A percentile compares a stretch with the other conserved stretches of the same genome.
phyloP scores from a whole-genome alignment of 306 rosid species.

The Vigna angularis region DNA sequence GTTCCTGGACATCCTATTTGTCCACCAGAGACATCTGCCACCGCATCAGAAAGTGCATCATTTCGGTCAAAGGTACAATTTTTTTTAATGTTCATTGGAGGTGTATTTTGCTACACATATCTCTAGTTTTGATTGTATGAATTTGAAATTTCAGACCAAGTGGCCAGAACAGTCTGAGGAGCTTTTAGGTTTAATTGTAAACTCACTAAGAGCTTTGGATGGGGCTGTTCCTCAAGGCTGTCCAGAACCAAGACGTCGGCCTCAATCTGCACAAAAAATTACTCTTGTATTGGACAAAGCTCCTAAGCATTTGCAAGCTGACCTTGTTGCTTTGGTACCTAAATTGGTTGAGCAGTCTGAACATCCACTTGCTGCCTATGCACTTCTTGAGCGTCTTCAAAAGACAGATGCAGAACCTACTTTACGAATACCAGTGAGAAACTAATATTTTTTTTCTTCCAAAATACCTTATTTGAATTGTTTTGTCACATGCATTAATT shows the following conservation, averaged over 20 bases:
- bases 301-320: constrained; percentile 93
- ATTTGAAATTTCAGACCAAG: constrained; percentile 72
- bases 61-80: constrained; percentile 76
- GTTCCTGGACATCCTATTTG: constrained; percentile 68
- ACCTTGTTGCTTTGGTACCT: constrained; percentile 87
- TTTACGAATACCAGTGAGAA: constrained; percentile 84
- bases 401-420: constrained; percentile 94
- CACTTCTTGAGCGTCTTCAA: constrained; percentile 89
- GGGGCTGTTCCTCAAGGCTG: constrained; percentile 97
- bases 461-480: constrained; percentile 38
- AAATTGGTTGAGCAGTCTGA: constrained; percentile 97
- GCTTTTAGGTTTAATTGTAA: constrained; percentile 95
- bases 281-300: constrained; percentile 95
- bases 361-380: constrained; percentile 93
- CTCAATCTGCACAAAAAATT: constrained; percentile 96
- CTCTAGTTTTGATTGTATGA: constrained; percentile 41
- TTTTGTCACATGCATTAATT: constrained; percentile 6
- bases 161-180: constrained; percentile 99
- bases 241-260: constrained; percentile 96
- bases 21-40: constrained; percentile 92
- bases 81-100: constrained; percentile 30
- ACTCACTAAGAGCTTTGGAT: constrained; percentile 92
- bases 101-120: constrained; percentile 28
- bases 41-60: constrained; percentile 67
- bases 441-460: constrained; percentile 25